These are phyloP conservation scores for Chlorella sp. DNA, from an alignment of 139 green algal genomes.

Conservation along the genomic window DNA sequence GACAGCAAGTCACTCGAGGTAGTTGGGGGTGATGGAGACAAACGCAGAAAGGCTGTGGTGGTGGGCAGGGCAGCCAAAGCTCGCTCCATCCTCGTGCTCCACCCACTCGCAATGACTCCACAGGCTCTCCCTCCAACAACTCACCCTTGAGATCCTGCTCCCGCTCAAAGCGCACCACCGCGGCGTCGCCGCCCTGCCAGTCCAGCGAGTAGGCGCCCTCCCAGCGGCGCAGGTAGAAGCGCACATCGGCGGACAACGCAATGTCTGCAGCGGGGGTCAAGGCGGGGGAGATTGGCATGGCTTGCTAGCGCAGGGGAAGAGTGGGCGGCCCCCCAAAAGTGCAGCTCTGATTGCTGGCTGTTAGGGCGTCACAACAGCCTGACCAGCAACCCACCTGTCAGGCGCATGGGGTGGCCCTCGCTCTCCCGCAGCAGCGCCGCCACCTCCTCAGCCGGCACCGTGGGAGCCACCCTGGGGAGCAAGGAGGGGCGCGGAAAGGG, in stretches of 20 bases:
- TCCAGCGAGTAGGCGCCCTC: conserved; percentile 35
- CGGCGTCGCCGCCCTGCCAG: conserved; percentile 3
- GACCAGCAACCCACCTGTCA: conserved; percentile 18
- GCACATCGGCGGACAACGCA: conserved; percentile 45
- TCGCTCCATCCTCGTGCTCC: background rate
- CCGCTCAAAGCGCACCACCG: conserved; percentile 40
- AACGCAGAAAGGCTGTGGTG: background rate
- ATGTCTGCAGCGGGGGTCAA: conserved; percentile 35
- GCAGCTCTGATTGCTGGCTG: background rate
- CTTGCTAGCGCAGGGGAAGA: background rate
- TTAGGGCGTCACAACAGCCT: background rate
- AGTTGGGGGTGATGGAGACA: background rate
- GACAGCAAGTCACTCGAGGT: no score
- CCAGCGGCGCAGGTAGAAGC: conserved; percentile 57
- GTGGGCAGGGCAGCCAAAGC: background rate
- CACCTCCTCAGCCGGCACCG: conserved; percentile 42
- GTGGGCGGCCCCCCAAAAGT: background rate
- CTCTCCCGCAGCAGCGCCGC: conserved; percentile 26
- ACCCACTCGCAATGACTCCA: background rate
- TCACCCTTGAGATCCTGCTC: conserved; percentile 22
- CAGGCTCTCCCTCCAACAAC: background rate
- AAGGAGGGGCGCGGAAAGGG: background rate
- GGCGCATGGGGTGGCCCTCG: conserved; percentile 36
- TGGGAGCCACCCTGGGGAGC: conserved; percentile 17
- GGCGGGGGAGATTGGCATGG: background rate